A percentile compares a stretch with the other conserved stretches of the same genome.
Conservation (phyloP, 2,329 filamentous ascomycete genomes). For the Aspergillus pseudoviridinutans region DNA sequence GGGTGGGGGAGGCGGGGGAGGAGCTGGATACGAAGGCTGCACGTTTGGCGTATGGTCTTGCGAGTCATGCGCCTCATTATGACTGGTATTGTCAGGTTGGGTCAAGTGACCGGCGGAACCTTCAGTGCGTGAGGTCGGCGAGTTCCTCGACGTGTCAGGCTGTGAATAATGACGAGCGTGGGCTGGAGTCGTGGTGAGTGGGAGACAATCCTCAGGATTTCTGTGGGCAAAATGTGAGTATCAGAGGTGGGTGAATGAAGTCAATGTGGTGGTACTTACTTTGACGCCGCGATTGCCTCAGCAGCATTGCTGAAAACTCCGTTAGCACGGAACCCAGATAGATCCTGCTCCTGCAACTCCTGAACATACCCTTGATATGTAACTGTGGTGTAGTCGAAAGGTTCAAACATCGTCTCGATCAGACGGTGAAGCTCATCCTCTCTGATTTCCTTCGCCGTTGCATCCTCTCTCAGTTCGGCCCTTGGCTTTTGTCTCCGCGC, state of each 20-base stretch:
- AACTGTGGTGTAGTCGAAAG: constrained; percentile 88
- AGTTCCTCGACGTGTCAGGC: constrained; percentile 28
- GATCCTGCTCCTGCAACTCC: background rate
- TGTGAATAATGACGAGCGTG: constrained; percentile 38
- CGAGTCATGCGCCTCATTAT: constrained; percentile 27
- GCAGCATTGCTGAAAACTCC: constrained; percentile 26
- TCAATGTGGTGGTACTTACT: constrained; percentile 21
- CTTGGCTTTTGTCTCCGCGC: constrained; percentile 90
- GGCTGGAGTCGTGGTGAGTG: constrained; percentile 19
- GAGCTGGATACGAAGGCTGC: constrained; percentile 24
- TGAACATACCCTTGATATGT: constrained; percentile 67
- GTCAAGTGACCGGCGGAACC: constrained; percentile 24
- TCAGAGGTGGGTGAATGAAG: constrained; percentile 5
- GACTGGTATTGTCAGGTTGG: constrained; percentile 24
- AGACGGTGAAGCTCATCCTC: constrained; percentile 91
- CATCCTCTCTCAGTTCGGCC: constrained; percentile 87
- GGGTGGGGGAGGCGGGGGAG: constrained; percentile 25
- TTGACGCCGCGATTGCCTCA: constrained; percentile 38
- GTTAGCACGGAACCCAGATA: constrained; percentile 7
- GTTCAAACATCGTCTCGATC: constrained; percentile 90
- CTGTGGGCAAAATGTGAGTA: constrained; percentile 16
- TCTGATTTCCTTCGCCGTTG: constrained; percentile 88
- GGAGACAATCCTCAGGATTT: constrained; percentile 38
- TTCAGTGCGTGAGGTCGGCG: constrained; percentile 29
- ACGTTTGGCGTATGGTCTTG: constrained; percentile 19